Evolutionary conservation across 176 grass and related monocot species (phyloP), one percentile per base, ranked within the genome.

Genomic region (Aegilops umbellulata): DNA sequence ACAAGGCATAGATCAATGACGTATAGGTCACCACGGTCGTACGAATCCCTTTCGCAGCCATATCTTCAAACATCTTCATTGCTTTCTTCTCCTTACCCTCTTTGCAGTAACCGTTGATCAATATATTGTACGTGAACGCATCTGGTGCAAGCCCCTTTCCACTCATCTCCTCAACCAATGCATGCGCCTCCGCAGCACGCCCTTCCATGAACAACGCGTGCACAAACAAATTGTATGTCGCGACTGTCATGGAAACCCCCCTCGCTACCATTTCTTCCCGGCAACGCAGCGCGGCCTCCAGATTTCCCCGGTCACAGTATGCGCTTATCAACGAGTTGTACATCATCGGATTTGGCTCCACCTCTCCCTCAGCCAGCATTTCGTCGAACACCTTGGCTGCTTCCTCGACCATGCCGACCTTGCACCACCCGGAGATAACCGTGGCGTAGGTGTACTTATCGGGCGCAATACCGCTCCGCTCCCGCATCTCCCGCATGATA

Each of bases 61-160:
- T 95, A 69, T 80, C 74, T 57, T 90, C 62, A 36, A 95, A 88
- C 20, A 88, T 9, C 25, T 92, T 63, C 23, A 95, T 19, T 34
- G 93, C 90, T 80, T 95, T 92, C 74, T 88, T 90, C 57, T 82
- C 90, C 39, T 92, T 87, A 14, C 88, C 88, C 69, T 92, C 90
- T 77, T 86, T 90, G 81, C 90, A 95, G 79, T 95, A 90, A 22
- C 90, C 90, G 46, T 95, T 95, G 88, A 92, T 92, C 69, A 95
- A 74, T 80, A 95, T 95, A 74, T 92, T 92, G 55, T 92, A 95
- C 15, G 93, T 95, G 60, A 87, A 90, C 11, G 49, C 70, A 60
- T 95, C 90, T 2, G 82, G 90, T 13, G 51, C 34, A 76, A 95
- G 71, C 22, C 84, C 90, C 74, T 90, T 88, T n/a, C 61, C 62